These are phyloP conservation scores for Silene conica DNA, from an alignment of 148 eudicot species.

Conservation along the genomic window DNA sequence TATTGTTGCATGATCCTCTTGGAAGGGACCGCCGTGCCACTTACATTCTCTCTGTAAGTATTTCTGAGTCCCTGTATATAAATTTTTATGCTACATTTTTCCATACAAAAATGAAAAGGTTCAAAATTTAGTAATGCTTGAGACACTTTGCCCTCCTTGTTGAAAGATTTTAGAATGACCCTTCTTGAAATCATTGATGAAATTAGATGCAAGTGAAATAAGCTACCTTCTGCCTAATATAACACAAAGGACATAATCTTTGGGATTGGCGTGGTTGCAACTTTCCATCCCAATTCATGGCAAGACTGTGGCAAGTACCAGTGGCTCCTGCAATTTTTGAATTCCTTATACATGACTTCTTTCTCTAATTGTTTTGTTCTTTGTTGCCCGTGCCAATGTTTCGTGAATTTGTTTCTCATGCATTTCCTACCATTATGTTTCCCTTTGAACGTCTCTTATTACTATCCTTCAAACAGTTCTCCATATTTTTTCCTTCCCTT, in stretches of 20 bases:
- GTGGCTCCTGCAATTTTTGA: not conserved
- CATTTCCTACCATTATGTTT: too few relatives aligned
- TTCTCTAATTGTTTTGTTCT: too few relatives aligned
- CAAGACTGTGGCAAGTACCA: not conserved
- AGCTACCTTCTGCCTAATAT: not conserved
- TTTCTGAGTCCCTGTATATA: not conserved
- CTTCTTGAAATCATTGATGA: not conserved
- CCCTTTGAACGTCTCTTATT: too few relatives aligned
- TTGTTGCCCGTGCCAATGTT: too few relatives aligned
- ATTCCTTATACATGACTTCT: too few relatives aligned
- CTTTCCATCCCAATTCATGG: not conserved
- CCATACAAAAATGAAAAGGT: not conserved
- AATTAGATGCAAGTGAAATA: not conserved
- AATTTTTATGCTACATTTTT: not conserved
- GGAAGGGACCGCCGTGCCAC: slow-evolving; percentile 86
- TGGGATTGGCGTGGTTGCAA: not conserved
- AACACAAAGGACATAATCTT: not conserved
- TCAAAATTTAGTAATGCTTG: not conserved
- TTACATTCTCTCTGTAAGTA: slow-evolving; percentile 74
- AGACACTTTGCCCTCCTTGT: not conserved
- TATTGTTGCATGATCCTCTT: slow-evolving; percentile 90
- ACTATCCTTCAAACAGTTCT: too few relatives aligned
- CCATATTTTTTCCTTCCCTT: too few relatives aligned
- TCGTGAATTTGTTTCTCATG: too few relatives aligned
- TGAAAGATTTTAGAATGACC: not conserved